Conservation (phyloP, 495 filamentous ascomycete genomes). For the Glonium stellatum region DNA sequence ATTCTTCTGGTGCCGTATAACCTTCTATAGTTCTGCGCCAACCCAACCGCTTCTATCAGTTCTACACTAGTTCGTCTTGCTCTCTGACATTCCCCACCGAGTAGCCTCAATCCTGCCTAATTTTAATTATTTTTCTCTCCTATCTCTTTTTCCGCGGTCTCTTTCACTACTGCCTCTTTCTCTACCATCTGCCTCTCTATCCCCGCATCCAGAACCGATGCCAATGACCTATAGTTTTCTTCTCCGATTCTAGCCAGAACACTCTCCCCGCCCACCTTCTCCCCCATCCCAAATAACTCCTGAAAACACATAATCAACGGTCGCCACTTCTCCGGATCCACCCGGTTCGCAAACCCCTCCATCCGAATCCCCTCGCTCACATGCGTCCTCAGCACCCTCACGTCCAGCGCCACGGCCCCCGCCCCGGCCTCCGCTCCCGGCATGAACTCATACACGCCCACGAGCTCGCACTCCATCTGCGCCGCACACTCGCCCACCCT, state of each 20-base stretch:
- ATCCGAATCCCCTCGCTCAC: slow-evolving; percentile 24
- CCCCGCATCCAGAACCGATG: background rate
- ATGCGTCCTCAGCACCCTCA: slow-evolving; percentile 19
- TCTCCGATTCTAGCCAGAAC: slow-evolving; percentile 33
- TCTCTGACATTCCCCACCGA: too few relatives aligned
- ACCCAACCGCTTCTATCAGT: too few relatives aligned
- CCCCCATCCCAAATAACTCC: slow-evolving; percentile 37
- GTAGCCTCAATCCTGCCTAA: too few relatives aligned
- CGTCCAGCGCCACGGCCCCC: slow-evolving; percentile 24
- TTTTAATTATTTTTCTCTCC: too few relatives aligned
- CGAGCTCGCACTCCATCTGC: slow-evolving; percentile 39
- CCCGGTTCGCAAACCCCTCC: slow-evolving; percentile 37
- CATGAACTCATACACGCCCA: slow-evolving; percentile 32
- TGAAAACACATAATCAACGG: slow-evolving; percentile 43
- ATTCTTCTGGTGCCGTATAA: too few relatives aligned
- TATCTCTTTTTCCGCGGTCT: too few relatives aligned
- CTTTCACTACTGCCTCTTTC: too few relatives aligned
- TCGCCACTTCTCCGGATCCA: slow-evolving; percentile 41
- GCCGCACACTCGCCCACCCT: slow-evolving; percentile 40
- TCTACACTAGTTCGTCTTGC: too few relatives aligned
- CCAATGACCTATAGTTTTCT: slow-evolving; percentile 36
- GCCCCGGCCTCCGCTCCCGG: slow-evolving; percentile 26
- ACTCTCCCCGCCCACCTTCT: slow-evolving; percentile 27
- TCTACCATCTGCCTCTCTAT: too few relatives aligned
- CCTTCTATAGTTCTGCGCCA: too few relatives aligned